These are phyloP conservation scores for Serendipita vermifera DNA, from an alignment of 768 basidiomycete species.

Conservation along the genomic window DNA sequence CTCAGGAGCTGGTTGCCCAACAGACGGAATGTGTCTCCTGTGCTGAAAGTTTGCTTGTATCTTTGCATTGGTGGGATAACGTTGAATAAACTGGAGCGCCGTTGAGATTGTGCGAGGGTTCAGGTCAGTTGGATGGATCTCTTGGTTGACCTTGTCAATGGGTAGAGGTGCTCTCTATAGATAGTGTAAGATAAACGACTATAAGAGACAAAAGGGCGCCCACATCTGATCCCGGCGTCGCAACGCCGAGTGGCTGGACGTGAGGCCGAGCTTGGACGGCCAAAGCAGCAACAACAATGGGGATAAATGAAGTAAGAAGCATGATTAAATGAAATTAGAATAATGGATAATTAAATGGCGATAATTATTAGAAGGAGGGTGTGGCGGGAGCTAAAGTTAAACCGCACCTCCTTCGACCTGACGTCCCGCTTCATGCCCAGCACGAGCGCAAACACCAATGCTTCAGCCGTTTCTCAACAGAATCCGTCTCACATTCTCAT, in stretches of 20 bases:
- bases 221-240: background rate
- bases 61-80: too few species aligned
- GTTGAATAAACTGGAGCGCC: too few species aligned
- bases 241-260: background rate
- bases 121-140: background rate
- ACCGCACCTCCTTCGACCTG: background rate
- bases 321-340: background rate
- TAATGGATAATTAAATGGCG: background rate
- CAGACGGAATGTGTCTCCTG: too few species aligned
- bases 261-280: background rate
- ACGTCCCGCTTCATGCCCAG: background rate
- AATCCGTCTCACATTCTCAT: constrained; percentile 84
- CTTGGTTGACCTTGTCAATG: background rate
- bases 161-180: background rate
- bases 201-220: background rate
- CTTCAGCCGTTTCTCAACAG: too few species aligned
- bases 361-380: background rate
- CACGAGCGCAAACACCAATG: background rate
- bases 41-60: too few species aligned
- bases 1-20: too few species aligned
- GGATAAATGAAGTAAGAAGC: background rate
- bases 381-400: background rate
- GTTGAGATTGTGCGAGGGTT: too few species aligned
- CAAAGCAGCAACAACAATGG: background rate
- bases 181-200: background rate